Evolutionary conservation across 202 grass and related monocot species (phyloP).

Genomic region (Setaria italica): DNA sequence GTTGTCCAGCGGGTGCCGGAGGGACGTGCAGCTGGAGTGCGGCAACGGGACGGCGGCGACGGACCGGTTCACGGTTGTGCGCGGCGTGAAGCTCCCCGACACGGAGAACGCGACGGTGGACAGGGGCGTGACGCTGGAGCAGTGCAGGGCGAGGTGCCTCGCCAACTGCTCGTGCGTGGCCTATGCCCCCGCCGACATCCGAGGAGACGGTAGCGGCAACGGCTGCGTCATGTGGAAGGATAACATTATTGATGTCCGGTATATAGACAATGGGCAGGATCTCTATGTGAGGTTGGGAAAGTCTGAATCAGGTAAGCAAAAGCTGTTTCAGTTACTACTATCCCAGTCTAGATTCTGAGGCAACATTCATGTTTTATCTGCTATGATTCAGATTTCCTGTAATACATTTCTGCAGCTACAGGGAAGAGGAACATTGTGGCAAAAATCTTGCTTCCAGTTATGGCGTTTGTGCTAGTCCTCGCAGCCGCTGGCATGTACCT

Average conservation of each 20-base stretch:
- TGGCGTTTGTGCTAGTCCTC: slow-evolving; percentile 18
- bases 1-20: slow-evolving; percentile 37
- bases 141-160: slow-evolving; percentile 48
- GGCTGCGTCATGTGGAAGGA: slow-evolving; percentile 53
- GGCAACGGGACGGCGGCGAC: background rate
- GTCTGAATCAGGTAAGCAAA: slow-evolving; percentile 17
- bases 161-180: slow-evolving; percentile 56
- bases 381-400: background rate
- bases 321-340: background rate
- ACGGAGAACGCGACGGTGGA: slow-evolving; percentile 38
- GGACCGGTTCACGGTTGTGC: slow-evolving; percentile 35
- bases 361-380: background rate
- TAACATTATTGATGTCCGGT: slow-evolving; percentile 47
- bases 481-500: background rate
- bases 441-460: slow-evolving; percentile 22
- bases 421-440: background rate
- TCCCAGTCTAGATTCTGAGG: background rate
- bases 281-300: slow-evolving; percentile 6
- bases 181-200: slow-evolving; percentile 46
- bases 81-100: slow-evolving; percentile 51
- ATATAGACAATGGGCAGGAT: slow-evolving; percentile 48
- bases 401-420: slow-evolving; percentile 10
- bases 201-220: background rate
- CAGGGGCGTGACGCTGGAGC: background rate
- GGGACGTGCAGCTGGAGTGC: slow-evolving; percentile 32